Conservation (phyloP, 306 rosid genomes). For the Dalbergia cochinchinensis region DNA sequence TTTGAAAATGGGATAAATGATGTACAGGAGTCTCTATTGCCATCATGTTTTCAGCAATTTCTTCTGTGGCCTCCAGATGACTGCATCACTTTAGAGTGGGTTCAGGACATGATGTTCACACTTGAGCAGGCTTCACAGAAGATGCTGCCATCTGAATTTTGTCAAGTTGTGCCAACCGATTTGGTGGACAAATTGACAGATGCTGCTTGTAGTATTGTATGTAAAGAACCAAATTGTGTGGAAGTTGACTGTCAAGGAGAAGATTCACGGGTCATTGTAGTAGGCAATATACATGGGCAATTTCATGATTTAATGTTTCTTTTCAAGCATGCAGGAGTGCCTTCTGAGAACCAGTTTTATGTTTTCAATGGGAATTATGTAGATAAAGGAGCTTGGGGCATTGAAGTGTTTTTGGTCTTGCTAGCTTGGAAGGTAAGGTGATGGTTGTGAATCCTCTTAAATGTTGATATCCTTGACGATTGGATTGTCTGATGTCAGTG, state of each 20-base stretch:
- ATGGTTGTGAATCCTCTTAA: conserved; percentile 8
- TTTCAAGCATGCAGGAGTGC: conserved; percentile 68
- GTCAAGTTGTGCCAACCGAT: conserved; percentile 56
- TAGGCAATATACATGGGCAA: conserved; percentile 88
- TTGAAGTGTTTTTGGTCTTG: conserved; percentile 85
- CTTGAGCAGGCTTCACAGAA: conserved; percentile 63
- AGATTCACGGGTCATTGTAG: conserved; percentile 77
- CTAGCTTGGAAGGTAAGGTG: conserved; percentile 90
- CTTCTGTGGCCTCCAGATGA: conserved; percentile 77
- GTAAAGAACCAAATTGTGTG: conserved; percentile 81
- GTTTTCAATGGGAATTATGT: conserved; percentile 92
- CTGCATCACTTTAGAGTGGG: conserved; percentile 77
- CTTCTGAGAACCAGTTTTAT: conserved; percentile 77
- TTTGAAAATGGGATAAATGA: conserved; percentile 59
- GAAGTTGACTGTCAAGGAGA: conserved; percentile 70
- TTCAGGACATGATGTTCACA: conserved; percentile 68
- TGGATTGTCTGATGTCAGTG: conserved; percentile 9
- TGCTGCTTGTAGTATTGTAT: conserved; percentile 64
- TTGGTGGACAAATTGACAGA: conserved; percentile 66
- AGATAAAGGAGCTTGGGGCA: conserved; percentile 80
- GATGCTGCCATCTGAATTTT: conserved; percentile 62
- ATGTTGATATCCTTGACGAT: conserved; percentile 30
- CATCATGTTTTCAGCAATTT: conserved; percentile 54
- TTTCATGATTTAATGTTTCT: conserved; percentile 77
- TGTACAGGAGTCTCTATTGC: conserved; percentile 50